These are phyloP conservation scores for Nidula niveotomentosa DNA, from an alignment of 1,284 basidiomycete species.

Conservation along the genomic window DNA sequence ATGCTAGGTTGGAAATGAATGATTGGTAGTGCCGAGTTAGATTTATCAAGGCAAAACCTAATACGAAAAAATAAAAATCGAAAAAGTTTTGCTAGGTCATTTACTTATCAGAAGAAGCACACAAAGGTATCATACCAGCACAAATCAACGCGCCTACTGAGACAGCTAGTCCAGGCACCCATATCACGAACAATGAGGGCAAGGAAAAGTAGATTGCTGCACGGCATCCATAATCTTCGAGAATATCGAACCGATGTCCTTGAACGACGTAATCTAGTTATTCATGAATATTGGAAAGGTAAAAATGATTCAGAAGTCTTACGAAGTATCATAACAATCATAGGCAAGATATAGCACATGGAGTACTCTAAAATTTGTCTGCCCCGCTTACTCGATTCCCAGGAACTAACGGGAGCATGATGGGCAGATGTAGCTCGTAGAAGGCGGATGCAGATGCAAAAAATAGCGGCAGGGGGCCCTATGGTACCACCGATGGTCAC, in stretches of 20 bases:
- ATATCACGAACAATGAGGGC: background rate
- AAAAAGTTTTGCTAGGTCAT: slow-evolving; percentile 3
- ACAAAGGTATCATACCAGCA: slow-evolving; percentile 1
- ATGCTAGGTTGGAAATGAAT: slow-evolving; percentile 55
- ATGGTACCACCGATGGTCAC: slow-evolving; percentile 26
- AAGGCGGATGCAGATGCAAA: slow-evolving; percentile 46
- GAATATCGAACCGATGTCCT: background rate
- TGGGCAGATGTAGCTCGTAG: slow-evolving; percentile 35
- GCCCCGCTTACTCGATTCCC: background rate
- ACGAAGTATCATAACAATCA: background rate
- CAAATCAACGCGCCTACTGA: background rate
- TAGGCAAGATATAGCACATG: background rate
- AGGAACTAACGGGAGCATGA: slow-evolving; percentile 11
- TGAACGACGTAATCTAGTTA: background rate
- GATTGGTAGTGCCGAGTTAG: slow-evolving; percentile 26
- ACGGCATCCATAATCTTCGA: background rate
- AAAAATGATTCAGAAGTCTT: slow-evolving; percentile 8
- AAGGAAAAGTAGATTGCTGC: background rate
- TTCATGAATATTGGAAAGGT: background rate
- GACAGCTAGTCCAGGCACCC: background rate
- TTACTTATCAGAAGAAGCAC: background rate
- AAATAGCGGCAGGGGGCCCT: slow-evolving; percentile 16
- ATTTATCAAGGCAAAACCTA: slow-evolving; percentile 22
- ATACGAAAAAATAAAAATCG: slow-evolving; percentile 28
- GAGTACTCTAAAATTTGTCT: background rate